These are phyloP conservation scores for Ricinus communis DNA, from an alignment of 345 rosid genomes.

Conservation along the genomic window DNA sequence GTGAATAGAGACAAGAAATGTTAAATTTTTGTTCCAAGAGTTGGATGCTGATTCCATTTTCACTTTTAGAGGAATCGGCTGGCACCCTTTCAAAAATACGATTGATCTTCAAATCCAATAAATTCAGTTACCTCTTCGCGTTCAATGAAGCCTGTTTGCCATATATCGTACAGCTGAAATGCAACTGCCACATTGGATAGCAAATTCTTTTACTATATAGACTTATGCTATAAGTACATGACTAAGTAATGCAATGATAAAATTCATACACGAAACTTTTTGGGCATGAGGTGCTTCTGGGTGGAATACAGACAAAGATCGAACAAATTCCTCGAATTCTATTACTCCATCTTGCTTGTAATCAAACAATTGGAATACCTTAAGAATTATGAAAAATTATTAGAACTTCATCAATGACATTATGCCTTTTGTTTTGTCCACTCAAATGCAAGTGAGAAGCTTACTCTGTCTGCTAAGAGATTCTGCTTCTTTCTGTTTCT, in stretches of 20 bases:
- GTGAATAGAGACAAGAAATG: too few relatives aligned
- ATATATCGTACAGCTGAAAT: constrained; percentile 53
- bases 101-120: not conserved
- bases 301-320: constrained; percentile 65
- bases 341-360: constrained; percentile 55
- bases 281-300: constrained; percentile 55
- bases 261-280: constrained; percentile 54
- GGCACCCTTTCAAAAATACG: too few relatives aligned
- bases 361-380: constrained; percentile 70
- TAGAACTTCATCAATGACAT: not conserved
- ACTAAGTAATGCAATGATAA: not conserved
- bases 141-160: constrained; percentile 64
- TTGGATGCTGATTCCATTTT: too few relatives aligned
- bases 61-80: too few relatives aligned
- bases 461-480: constrained; percentile 50
- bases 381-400: not conserved
- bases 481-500: constrained; percentile 49
- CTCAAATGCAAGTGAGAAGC: not conserved
- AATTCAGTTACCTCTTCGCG: constrained; percentile 44
- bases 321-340: constrained; percentile 71
- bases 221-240: not conserved
- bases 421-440: not conserved
- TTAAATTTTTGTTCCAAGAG: too few relatives aligned
- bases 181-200: constrained; percentile 38
- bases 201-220: not conserved